A percentile compares a stretch with the other conserved stretches of the same genome.
Evolutionary conservation across 208 protist species (phyloP).

Genomic region (Novymonas esmeraldas): DNA sequence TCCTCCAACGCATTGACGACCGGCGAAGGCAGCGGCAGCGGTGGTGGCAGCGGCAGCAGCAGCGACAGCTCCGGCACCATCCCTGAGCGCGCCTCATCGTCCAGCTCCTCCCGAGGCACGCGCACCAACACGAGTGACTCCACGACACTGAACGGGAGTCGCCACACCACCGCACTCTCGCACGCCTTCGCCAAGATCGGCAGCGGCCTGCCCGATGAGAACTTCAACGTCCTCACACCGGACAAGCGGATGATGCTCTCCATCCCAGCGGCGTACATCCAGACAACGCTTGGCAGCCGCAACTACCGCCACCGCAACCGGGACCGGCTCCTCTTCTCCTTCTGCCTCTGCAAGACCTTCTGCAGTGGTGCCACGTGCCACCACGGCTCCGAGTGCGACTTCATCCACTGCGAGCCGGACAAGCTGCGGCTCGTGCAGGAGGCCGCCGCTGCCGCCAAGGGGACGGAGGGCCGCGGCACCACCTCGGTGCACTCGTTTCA

Average conservation of each 20-base stretch:
- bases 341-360: conserved; percentile 68
- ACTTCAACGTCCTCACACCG: conserved; percentile 69
- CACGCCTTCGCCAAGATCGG: conserved; percentile 23
- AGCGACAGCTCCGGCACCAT: conserved; percentile 9
- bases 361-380: conserved; percentile 42
- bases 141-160: neutral
- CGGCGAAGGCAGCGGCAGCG: neutral
- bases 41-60: conserved; percentile 17
- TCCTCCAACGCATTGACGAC: conserved; percentile 15
- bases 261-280: conserved; percentile 56
- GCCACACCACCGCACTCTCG: conserved; percentile 16
- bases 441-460: conserved; percentile 9
- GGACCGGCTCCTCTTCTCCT: conserved; percentile 54
- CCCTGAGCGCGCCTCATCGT: neutral
- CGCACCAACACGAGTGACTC: neutral
- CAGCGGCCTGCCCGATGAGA: conserved; percentile 33
- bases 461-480: conserved; percentile 3
- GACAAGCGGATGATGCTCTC: conserved; percentile 67
- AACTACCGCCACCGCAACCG: conserved; percentile 54
- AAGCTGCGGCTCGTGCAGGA: conserved; percentile 37
- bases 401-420: conserved; percentile 65
- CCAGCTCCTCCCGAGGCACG: neutral
- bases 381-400: conserved; percentile 58
- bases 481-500: conserved; percentile 35
- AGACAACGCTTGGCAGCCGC: conserved; percentile 45